Conservation (phyloP, 345 rosid species). For the Erodium maritimum region DNA sequence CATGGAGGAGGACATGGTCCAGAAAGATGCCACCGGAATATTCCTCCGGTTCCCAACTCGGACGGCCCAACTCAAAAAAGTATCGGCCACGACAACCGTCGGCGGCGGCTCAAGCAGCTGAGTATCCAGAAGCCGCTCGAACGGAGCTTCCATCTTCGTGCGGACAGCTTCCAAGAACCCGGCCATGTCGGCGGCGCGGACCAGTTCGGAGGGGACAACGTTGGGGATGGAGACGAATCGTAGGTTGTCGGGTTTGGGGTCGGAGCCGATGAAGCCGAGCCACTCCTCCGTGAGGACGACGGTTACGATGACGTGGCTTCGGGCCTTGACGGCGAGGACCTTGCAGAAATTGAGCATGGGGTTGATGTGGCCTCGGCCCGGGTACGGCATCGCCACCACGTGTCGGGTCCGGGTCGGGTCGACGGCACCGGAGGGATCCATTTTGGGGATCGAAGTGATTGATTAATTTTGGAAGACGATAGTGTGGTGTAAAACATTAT, state of each 20-base stretch:
- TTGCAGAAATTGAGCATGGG: constrained; percentile 49
- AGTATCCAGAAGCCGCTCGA: constrained; percentile 21
- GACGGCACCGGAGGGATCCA: neutral
- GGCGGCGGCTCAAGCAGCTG: constrained; percentile 15
- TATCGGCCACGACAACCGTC: constrained; percentile 19
- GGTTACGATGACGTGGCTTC: constrained; percentile 18
- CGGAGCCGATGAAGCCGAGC: constrained; percentile 28
- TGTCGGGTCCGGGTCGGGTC: constrained; percentile 9
- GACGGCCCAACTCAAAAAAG: constrained; percentile 18
- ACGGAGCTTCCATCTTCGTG: constrained; percentile 14
- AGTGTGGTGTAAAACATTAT: no score
- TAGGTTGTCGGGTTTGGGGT: constrained; percentile 23
- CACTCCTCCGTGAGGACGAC: constrained; percentile 56
- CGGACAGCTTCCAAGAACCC: constrained; percentile 26
- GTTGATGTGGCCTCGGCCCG: constrained; percentile 50
- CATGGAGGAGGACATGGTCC: constrained; percentile 20
- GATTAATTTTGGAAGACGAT: no score
- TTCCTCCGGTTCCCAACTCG: constrained; percentile 17
- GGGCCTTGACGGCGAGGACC: constrained; percentile 13
- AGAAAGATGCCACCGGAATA: constrained; percentile 31
- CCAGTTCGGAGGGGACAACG: constrained; percentile 34
- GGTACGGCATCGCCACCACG: constrained; percentile 41
- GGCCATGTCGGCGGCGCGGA: constrained; percentile 14
- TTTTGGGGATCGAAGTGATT: no score
- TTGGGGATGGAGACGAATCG: constrained; percentile 28